Base-by-base conservation (phyloP, 495 filamentous ascomycete species). In the Patellaria atrata region DNA sequence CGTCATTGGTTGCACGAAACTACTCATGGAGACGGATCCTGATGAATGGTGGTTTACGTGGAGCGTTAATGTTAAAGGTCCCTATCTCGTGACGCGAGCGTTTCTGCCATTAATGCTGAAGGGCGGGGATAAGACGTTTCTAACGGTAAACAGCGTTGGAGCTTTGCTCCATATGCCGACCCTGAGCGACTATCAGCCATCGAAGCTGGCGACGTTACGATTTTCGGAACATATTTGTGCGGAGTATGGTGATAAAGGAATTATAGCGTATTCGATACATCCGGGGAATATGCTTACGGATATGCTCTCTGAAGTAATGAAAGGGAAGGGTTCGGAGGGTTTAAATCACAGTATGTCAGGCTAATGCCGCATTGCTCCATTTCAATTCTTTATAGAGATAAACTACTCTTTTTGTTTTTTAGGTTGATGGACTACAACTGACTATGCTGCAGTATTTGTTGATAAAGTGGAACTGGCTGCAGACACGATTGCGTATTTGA, bases 241-340 rank as follows among this genome's bases (percentile, higher is more conserved):
- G 5, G 64, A 68, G 24, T 68, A 73, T 42, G 51, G 45, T 6
- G 43, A 56, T 4, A 37, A 67, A 35, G 68, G 66, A 1, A 17
- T 73, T 4, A 14, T 68, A 14, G 55, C 61, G 0, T 65, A 59
- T 42, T 27, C 44, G 7, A 40, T 74, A 17, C 67, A 75, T 47
- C 68, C 70, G 0, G 67, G 67, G 3, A 59, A 57, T 27, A 47
- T 69, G 1, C 8, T 33, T 20, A 73, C 70, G 2, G 60, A 68
- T n/a, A 35, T 70, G 45, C 44, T 38, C 4, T n/a, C n/a, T n/a
- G n/a, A n/a, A n/a, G n/a, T n/a, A n/a, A n/a, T n/a, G n/a, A n/a
- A n/a, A n/a, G n/a, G 27, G 13, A 0, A 54, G 49, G 10, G 2
- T n/a, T n/a, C 41, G 12, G 16, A 33, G 2, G 17, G 28, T 3